Percentiles rank a stretch among this genome's conserved stretches.
Evolutionary conservation across 1,139 yeast genomes (phyloP).

Genomic region (Geotrichum candidum): DNA sequence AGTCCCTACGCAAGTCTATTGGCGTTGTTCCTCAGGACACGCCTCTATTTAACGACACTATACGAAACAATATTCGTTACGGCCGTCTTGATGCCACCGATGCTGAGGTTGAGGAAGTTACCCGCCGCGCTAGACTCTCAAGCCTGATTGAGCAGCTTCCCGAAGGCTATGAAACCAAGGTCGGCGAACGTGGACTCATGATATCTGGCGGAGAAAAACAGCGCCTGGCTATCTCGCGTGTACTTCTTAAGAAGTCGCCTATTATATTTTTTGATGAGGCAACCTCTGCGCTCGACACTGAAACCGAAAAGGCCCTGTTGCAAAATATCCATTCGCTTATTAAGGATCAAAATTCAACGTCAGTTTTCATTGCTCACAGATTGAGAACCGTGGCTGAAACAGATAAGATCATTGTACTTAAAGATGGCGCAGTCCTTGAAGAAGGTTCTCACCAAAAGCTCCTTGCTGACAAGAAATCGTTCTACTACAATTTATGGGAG

Average conservation of each 20-base stretch:
- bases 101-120: conserved; percentile 61
- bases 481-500: conserved; percentile 79
- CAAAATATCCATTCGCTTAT: conserved; percentile 64
- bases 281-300: conserved; percentile 93
- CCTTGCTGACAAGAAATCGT: conserved; percentile 47
- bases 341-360: conserved; percentile 55
- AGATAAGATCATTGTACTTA: conserved; percentile 83
- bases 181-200: conserved; percentile 99
- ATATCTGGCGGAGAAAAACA: conserved; percentile 98
- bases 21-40: conserved; percentile 99
- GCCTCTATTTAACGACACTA: conserved; percentile 88
- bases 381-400: conserved; percentile 90
- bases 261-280: conserved; percentile 96
- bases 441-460: conserved; percentile 75
- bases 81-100: conserved; percentile 74
- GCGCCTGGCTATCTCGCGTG: conserved; percentile 85
- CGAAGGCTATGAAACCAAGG: conserved; percentile 75
- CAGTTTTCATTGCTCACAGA: conserved; percentile 89
- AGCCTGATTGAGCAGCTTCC: conserved; percentile 65
- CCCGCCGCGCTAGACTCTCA: conserved; percentile 64
- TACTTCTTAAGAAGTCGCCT: conserved; percentile 75
- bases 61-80: conserved; percentile 78
- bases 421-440: conserved; percentile 73
- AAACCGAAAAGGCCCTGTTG: conserved; percentile 82
- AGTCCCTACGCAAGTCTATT: conserved; percentile 62